A percentile compares a stretch with the other conserved stretches of the same genome.
These are phyloP conservation scores for Exophiala lecanii-corni DNA, from an alignment of 2,329 filamentous ascomycete genomes.

Conservation along the genomic window DNA sequence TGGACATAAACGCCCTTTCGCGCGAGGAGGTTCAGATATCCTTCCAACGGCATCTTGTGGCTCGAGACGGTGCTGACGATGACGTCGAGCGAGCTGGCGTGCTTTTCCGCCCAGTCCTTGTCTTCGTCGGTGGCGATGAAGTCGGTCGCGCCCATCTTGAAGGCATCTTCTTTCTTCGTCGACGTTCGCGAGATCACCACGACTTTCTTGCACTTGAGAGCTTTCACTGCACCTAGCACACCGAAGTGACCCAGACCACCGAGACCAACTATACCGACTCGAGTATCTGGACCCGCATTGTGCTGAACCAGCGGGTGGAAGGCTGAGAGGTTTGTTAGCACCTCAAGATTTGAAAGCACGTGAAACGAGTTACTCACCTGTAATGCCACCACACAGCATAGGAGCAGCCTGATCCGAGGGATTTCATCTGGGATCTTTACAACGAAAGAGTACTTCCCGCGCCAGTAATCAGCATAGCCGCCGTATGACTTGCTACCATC, in stretches of 20 bases:
- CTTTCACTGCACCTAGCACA: constrained; percentile 65
- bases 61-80: constrained; percentile 56
- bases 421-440: constrained; percentile 48
- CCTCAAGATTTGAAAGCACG: no score
- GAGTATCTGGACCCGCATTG: constrained; percentile 65
- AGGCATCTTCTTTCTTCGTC: constrained; percentile 49
- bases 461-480: constrained; percentile 55
- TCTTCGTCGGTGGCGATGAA: constrained; percentile 57
- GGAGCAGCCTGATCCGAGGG: constrained; percentile 54
- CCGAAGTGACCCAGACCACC: constrained; percentile 72
- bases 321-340: no score
- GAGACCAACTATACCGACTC: constrained; percentile 66
- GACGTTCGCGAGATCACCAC: constrained; percentile 53
- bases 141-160: constrained; percentile 51
- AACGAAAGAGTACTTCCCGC: constrained; percentile 44
- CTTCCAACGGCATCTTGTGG: constrained; percentile 57
- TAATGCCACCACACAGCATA: constrained; percentile 74
- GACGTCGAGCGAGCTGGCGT: constrained; percentile 50
- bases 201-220: constrained; percentile 62
- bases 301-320: constrained; percentile 66
- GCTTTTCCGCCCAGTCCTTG: constrained; percentile 47
- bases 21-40: constrained; percentile 59
- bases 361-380: no score
- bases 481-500: constrained; percentile 64
- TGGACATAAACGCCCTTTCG: constrained; percentile 61